These are phyloP conservation scores for Ophiostoma triangulosporum DNA, from an alignment of 2,329 filamentous ascomycete genomes.

Conservation along the genomic window DNA sequence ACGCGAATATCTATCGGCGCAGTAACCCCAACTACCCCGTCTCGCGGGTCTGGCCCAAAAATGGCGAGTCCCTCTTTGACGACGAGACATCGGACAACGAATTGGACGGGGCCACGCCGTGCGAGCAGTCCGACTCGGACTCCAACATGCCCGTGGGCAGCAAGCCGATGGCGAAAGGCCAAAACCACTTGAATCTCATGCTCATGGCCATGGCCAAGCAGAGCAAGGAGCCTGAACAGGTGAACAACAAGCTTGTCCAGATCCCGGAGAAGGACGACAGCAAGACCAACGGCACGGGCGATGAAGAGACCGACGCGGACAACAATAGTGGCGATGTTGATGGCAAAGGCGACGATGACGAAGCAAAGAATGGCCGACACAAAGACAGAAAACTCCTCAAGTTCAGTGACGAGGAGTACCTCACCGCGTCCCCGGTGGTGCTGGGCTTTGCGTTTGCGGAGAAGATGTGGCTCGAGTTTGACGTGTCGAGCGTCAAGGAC, in stretches of 20 bases:
- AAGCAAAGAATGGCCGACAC: conserved; percentile 11
- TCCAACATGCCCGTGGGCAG: too few relatives aligned
- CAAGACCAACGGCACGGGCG: conserved; percentile 17
- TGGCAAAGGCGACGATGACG: conserved; percentile 8
- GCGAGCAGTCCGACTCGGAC: conserved; percentile 25
- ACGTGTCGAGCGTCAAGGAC: conserved; percentile 62
- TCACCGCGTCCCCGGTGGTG: conserved; percentile 73
- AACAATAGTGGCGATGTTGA: too few relatives aligned
- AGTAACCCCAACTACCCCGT: conserved; percentile 79
- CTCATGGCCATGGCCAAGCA: too few relatives aligned
- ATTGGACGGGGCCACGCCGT: conserved; percentile 13
- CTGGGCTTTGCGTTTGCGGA: conserved; percentile 79
- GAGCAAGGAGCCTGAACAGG: neutral
- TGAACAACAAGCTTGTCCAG: neutral
- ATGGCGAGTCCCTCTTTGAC: conserved; percentile 45
- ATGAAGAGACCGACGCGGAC: conserved; percentile 2
- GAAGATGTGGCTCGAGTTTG: conserved; percentile 83
- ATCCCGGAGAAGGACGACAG: neutral
- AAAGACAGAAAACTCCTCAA: conserved; percentile 28
- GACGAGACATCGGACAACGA: conserved; percentile 33
- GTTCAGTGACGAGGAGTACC: conserved; percentile 71
- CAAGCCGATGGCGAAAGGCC: too few relatives aligned
- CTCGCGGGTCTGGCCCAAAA: conserved; percentile 59
- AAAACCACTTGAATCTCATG: too few relatives aligned
- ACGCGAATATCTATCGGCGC: conserved; percentile 66